A percentile compares a stretch with the other conserved stretches of the same genome.
phyloP scores from a whole-genome alignment of 2,329 filamentous ascomycete species.

The Xylariomycetidae sp. region DNA sequence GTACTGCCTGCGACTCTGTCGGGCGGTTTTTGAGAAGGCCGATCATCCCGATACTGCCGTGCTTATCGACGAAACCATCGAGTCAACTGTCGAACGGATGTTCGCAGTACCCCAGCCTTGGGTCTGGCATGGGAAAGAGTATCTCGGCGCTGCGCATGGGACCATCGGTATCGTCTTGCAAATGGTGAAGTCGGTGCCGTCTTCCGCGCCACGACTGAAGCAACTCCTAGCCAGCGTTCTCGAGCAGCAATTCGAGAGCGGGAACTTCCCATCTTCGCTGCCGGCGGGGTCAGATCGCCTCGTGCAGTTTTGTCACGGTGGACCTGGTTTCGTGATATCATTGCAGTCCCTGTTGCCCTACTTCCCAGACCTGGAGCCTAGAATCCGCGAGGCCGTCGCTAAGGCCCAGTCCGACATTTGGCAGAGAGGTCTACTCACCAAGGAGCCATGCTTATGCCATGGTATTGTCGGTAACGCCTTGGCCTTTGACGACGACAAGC shows the following conservation, averaged over 20 bases:
- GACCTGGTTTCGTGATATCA: conserved; percentile 55
- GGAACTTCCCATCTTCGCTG: conserved; percentile 57
- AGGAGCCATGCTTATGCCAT: conserved; percentile 61
- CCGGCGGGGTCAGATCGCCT: conserved; percentile 29
- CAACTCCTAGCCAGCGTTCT: conserved; percentile 49
- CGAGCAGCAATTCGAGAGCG: conserved; percentile 51
- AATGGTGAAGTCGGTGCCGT: conserved; percentile 52
- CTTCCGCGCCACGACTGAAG: conserved; percentile 47
- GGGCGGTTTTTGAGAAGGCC: conserved; percentile 15
- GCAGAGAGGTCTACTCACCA: conserved; percentile 53
- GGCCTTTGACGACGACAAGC: conserved; percentile 12
- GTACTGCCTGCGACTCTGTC: conserved; percentile 60
- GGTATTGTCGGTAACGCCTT: conserved; percentile 60
- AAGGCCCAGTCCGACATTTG: conserved; percentile 48
- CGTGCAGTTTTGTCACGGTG: conserved; percentile 64
- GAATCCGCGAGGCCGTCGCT: conserved; percentile 46
- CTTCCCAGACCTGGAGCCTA: conserved; percentile 47
- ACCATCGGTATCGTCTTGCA: conserved; percentile 67
- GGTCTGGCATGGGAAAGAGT: conserved; percentile 58
- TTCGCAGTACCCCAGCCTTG: conserved; percentile 46
- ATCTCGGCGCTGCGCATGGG: conserved; percentile 63
- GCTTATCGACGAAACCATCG: conserved; percentile 47
- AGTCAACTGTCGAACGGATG: conserved; percentile 53
- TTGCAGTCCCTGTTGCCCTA: conserved; percentile 48
- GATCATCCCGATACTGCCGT: conserved; percentile 43